Evolutionary conservation across 2,329 filamentous ascomycete genomes (phyloP).

Genomic region (Purpureocillium takamizusanense): DNA sequence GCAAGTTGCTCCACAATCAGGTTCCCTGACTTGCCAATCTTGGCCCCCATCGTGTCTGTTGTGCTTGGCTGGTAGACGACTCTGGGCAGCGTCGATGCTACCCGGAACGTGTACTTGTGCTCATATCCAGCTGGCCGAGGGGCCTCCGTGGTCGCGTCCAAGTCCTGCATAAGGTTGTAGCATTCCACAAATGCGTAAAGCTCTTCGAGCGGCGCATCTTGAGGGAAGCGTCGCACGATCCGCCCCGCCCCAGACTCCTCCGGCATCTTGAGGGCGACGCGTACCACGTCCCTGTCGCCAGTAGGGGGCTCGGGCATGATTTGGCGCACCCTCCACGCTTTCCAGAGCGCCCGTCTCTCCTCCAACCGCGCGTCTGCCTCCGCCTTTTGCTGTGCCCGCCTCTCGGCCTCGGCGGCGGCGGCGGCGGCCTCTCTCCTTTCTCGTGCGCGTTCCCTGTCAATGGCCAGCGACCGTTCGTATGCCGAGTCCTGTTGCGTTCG

Average conservation of each 20-base stretch:
- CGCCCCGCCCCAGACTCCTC: slow-evolving; percentile 54
- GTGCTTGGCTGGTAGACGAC: slow-evolving; percentile 65
- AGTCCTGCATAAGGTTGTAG: slow-evolving; percentile 52
- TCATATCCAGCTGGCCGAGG: slow-evolving; percentile 42
- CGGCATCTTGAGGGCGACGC: slow-evolving; percentile 59
- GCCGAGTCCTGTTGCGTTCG: slow-evolving; percentile 86
- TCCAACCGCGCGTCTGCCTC: slow-evolving; percentile 47
- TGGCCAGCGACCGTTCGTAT: slow-evolving; percentile 84
- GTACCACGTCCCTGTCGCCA: slow-evolving; percentile 57
- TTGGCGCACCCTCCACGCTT: slow-evolving; percentile 62
- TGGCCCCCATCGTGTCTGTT: slow-evolving; percentile 57
- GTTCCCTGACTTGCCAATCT: slow-evolving; percentile 76
- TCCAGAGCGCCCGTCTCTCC: slow-evolving; percentile 57
- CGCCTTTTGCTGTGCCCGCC: slow-evolving; percentile 49
- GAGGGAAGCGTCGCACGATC: slow-evolving; percentile 66
- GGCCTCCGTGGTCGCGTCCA: slow-evolving; percentile 20
- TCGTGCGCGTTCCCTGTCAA: slow-evolving; percentile 75
- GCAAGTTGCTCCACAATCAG: slow-evolving; percentile 68
- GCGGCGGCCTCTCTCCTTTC: slow-evolving; percentile 68
- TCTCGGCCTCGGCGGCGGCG: slow-evolving; percentile 58
- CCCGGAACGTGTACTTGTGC: slow-evolving; percentile 75
- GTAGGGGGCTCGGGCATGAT: slow-evolving; percentile 60
- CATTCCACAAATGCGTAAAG: slow-evolving; percentile 96
- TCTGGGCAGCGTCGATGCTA: slow-evolving; percentile 80
- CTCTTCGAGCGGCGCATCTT: slow-evolving; percentile 69